Evolutionary conservation across 2,329 filamentous ascomycete genomes (phyloP).

Genomic region (Chrysoporthe deuterocubensis): DNA sequence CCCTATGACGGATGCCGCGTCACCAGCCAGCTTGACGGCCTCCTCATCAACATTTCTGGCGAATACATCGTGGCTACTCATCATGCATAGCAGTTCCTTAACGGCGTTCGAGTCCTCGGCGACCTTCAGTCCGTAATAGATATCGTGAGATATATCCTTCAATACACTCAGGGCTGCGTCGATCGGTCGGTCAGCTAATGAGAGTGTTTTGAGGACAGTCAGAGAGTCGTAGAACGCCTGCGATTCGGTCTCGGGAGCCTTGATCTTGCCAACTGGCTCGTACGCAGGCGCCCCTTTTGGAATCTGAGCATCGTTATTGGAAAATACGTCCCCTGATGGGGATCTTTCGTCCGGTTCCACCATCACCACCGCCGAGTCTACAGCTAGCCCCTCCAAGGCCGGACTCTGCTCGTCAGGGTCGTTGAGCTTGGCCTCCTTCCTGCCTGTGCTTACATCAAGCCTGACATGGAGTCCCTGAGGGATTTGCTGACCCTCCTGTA

Average conservation of each 20-base stretch:
- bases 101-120: slow-evolving; percentile 58
- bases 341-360: slow-evolving; percentile 55
- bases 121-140: slow-evolving; percentile 70
- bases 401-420: slow-evolving; percentile 56
- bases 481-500: slow-evolving; percentile 68
- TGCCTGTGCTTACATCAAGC: slow-evolving; percentile 65
- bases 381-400: slow-evolving; percentile 53
- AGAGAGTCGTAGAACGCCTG: slow-evolving; percentile 53
- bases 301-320: slow-evolving; percentile 38
- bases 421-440: slow-evolving; percentile 69
- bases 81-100: slow-evolving; percentile 61
- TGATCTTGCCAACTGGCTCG: slow-evolving; percentile 60
- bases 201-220: slow-evolving; percentile 48
- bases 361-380: slow-evolving; percentile 57
- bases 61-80: slow-evolving; percentile 41
- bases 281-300: slow-evolving; percentile 59
- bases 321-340: slow-evolving; percentile 38
- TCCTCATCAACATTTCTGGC: slow-evolving; percentile 32
- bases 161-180: slow-evolving; percentile 60
- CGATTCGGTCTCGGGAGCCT: slow-evolving; percentile 50
- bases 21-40: slow-evolving; percentile 40
- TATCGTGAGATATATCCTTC: slow-evolving; percentile 68
- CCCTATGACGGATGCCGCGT: slow-evolving; percentile 61
- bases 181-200: slow-evolving; percentile 40
- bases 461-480: slow-evolving; percentile 69